Base-by-base conservation (phyloP, 2,329 filamentous ascomycete genomes). In the Ophiostoma himal-ulmi region DNA sequence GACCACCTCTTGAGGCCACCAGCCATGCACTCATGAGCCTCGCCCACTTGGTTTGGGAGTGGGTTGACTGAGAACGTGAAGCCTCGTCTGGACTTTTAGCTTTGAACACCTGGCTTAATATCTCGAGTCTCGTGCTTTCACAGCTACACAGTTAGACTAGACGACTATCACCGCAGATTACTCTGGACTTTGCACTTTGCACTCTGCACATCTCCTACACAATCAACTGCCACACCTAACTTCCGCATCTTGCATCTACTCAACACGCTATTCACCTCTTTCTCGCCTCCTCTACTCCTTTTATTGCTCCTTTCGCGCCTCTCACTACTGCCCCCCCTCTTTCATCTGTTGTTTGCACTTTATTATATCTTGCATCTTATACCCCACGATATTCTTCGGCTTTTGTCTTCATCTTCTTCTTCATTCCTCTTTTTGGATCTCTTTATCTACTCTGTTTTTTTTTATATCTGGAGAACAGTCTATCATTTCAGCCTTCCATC, bases 351-450 rank as follows among this genome's bases (percentile, higher is more conserved):
- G 13, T 26, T 2, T 48, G 20, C 20, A 10, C 57, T 62, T 36
- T 20, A 30, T 62, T 62, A 65, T 65, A 65, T 65, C 36, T 62
- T 34, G 57, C 62, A 65, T 37, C 62, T 39, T 65, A 65, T 65
- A 65, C 62, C 62, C 62, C 62, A 65, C 62, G 62, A 65, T 65
- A 36, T 39, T 10, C 3, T 39, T 48, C 65, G 64, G 64, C 44
- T 68, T 34, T 30, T 37, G 30, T 34, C 44, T 39, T 37, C 44
- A 20, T 57, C 67, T 57, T 68, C 67, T 62, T n/a, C 17, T 69
- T 57, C 52, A 3, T 68, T 54, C 57, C 66, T 39, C 48, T 39
- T 67, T 67, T 67, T 20, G 65, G 65, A 41, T 67, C 14, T 39
- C 7, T 65, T 39, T 34, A 34, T 37, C 14, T 22, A 65, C 20